Evolutionary conservation across 805 yeast genomes (phyloP), one percentile per base, ranked within the genome.

Genomic region (Suhomyces sp.): DNA sequence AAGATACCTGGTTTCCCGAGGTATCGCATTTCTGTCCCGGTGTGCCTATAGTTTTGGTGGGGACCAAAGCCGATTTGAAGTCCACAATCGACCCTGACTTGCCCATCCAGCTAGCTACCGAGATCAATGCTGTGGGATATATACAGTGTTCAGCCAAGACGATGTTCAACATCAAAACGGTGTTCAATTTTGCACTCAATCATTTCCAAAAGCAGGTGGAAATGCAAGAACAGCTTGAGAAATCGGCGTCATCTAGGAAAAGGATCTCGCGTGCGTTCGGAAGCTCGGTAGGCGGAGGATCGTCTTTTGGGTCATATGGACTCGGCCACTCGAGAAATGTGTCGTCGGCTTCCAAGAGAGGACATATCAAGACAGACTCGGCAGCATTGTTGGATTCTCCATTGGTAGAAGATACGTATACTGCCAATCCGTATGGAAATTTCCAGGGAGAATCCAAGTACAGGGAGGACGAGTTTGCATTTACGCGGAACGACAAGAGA

Each of bases 1-100:
- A 78, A 54, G 96, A 90, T 57, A 82, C 80, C 55, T 92, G 98
- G 98, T 81, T 82, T 41, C 96, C 97, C 0, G 98, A 92, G 65
- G 87, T 89, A 1, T 73, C 77, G 54, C 91, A 88, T 63, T 90
- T 87, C 65, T 90, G 97, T 65, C 91, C 92, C 2, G 87, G 83
- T 2, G 79, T 85, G 2, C 96, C 97, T 1, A 79, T 86, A 15
- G 67, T 90, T 26, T 71, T 93, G 35, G 90, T 90, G n/a, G 97
- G 97, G 1, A 79, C 93, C 33, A 90, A 92, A 63, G 69, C 84
- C 4, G 97, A 92, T 67, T 71, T 87, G 53, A 64, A 45, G 41
- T 45, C 66, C 13, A 51, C 57, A 4, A 60, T 72, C 26, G 80
- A 79, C 44, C 70, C 79, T 3, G 82, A 79, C 48, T 68, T 73